phyloP scores from a whole-genome alignment of 148 eudicot genomes.

The Fagopyrum homotropicum region DNA sequence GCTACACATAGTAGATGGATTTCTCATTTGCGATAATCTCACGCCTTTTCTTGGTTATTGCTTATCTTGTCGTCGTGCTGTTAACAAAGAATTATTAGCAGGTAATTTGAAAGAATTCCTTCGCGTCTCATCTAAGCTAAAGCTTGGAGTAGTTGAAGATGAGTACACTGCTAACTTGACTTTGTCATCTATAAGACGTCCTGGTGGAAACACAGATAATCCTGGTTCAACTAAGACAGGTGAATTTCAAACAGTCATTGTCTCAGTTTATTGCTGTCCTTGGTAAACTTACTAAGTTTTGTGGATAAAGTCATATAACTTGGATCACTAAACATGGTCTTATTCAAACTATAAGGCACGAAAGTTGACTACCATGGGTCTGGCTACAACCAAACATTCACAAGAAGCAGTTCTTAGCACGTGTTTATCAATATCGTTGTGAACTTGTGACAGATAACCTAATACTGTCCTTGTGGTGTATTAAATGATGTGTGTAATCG shows the following conservation, averaged over 20 bases:
- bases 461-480: not conserved
- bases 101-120: constrained; percentile 68
- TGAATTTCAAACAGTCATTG: constrained; percentile 17
- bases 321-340: not conserved
- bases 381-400: not conserved
- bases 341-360: not conserved
- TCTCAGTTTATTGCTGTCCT: not conserved
- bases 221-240: constrained; percentile 56
- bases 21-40: not conserved
- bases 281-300: not conserved
- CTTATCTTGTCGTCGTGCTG: not conserved
- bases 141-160: constrained; percentile 59
- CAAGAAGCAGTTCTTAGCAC: not conserved
- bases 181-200: constrained; percentile 35
- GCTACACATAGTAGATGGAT: not conserved
- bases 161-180: constrained; percentile 41
- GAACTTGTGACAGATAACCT: not conserved
- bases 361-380: not conserved
- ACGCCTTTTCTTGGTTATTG: not conserved
- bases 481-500: too few species aligned
- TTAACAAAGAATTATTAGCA: constrained; percentile 21
- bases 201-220: constrained; percentile 39
- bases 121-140: constrained; percentile 71
- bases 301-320: not conserved
- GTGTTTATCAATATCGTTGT: not conserved